Percentiles rank a stretch among this genome's conserved stretches.
phyloP scores from a whole-genome alignment of 257 asterid genomes.

The Apocynum venetum region DNA sequence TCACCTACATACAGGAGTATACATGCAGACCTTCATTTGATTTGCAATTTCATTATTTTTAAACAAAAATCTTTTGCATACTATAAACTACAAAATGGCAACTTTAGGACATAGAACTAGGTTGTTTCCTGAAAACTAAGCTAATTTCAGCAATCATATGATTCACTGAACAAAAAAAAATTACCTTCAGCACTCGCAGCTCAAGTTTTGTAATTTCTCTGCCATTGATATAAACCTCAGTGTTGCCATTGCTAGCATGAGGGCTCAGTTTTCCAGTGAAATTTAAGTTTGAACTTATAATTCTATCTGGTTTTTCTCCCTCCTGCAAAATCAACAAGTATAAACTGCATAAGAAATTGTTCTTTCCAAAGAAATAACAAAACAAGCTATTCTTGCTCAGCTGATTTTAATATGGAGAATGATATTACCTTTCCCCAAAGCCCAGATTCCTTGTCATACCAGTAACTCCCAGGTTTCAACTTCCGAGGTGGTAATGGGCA shows the following conservation, averaged over 20 bases:
- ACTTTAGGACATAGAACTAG: not conserved
- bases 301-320: slow-evolving; percentile 88
- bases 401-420: slow-evolving; percentile 13
- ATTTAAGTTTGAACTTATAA: slow-evolving; percentile 75
- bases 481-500: slow-evolving; percentile 76
- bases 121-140: not conserved
- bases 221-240: slow-evolving; percentile 91
- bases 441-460: slow-evolving; percentile 98
- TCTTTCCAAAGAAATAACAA: slow-evolving; percentile 8
- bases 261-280: slow-evolving; percentile 86
- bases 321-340: slow-evolving; percentile 50
- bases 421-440: slow-evolving; percentile 82
- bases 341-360: slow-evolving; percentile 28
- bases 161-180: slow-evolving; percentile 13
- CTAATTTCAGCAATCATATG: not conserved
- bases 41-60: not conserved
- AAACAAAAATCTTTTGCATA: not conserved
- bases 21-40: not conserved
- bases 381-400: slow-evolving; percentile 4
- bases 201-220: slow-evolving; percentile 91
- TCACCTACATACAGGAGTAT: not conserved
- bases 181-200: slow-evolving; percentile 78
- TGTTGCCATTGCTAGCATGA: slow-evolving; percentile 83
- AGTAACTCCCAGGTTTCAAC: slow-evolving; percentile 84
- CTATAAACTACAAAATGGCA: not conserved